A percentile compares a stretch with the other conserved stretches of the same genome.
Conservation (phyloP, 2,329 filamentous ascomycete species). For the Penicillium decumbens region DNA sequence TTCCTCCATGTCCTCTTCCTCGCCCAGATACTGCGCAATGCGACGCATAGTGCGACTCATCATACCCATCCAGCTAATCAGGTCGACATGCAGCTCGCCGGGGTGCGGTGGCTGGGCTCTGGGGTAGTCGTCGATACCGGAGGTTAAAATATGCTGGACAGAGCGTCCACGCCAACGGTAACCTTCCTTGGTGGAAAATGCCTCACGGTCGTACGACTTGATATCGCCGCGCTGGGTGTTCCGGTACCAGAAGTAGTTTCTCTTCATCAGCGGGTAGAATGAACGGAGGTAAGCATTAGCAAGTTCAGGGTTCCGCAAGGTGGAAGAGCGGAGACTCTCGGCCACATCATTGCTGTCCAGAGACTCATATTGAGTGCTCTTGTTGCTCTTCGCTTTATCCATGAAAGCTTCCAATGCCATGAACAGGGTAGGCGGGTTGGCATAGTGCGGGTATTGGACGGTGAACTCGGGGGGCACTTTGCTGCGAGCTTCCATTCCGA, state of each 20-base stretch:
- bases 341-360: slow-evolving; percentile 27
- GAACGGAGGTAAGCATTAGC: slow-evolving; percentile 67
- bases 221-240: slow-evolving; percentile 86
- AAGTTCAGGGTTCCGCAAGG: slow-evolving; percentile 63
- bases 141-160: slow-evolving; percentile 80
- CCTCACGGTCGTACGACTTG: slow-evolving; percentile 83
- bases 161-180: slow-evolving; percentile 95
- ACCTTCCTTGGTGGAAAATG: slow-evolving; percentile 82
- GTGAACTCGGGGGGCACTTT: slow-evolving; percentile 94
- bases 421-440: slow-evolving; percentile 93
- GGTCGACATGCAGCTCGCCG: slow-evolving; percentile 88
- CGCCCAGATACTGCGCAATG: slow-evolving; percentile 70
- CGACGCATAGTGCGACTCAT: slow-evolving; percentile 82
- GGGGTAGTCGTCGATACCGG: slow-evolving; percentile 93
- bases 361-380: slow-evolving; percentile 25
- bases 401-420: slow-evolving; percentile 81
- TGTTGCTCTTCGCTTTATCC: slow-evolving; percentile 62
- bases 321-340: slow-evolving; percentile 56
- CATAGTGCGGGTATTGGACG: slow-evolving; percentile 93
- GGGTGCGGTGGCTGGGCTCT: slow-evolving; percentile 90
- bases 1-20: slow-evolving; percentile 69
- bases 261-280: slow-evolving; percentile 80
- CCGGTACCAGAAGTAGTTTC: slow-evolving; percentile 92
- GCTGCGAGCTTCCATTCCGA: slow-evolving; percentile 84
- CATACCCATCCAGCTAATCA: slow-evolving; percentile 96